These are phyloP conservation scores for Backusella australiensis DNA, from an alignment of 192 early-diverging fungal genomes.

Conservation along the genomic window DNA sequence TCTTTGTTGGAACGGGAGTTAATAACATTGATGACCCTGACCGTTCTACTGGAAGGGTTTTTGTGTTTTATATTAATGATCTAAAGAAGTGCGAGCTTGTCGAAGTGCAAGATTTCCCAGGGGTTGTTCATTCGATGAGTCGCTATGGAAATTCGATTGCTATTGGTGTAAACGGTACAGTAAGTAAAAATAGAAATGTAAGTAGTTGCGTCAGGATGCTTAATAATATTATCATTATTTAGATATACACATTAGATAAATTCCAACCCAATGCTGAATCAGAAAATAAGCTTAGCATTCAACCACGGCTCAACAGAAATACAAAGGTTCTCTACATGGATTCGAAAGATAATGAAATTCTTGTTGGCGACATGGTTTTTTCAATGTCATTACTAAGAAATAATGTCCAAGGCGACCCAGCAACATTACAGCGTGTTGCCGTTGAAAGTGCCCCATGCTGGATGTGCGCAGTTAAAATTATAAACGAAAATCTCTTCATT, in stretches of 20 bases:
- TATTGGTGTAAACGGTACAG: constrained; percentile 65
- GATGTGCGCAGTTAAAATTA: constrained; percentile 60
- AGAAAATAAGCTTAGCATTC: constrained; percentile 26
- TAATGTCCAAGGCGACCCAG: background rate
- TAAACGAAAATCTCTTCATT: constrained; percentile 61
- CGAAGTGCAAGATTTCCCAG: constrained; percentile 45
- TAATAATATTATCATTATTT: background rate
- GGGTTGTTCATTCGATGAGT: constrained; percentile 62
- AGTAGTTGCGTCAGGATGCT: background rate
- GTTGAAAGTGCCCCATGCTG: constrained; percentile 61
- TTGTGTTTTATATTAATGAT: constrained; percentile 57
- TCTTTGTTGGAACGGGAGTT: constrained; percentile 74
- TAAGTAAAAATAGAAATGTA: constrained; percentile 16
- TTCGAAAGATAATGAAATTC: constrained; percentile 61
- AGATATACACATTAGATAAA: constrained; percentile 10
- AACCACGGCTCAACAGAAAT: constrained; percentile 44
- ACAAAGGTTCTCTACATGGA: constrained; percentile 58
- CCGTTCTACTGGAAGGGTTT: constrained; percentile 67
- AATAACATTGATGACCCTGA: constrained; percentile 55
- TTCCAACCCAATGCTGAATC: constrained; percentile 8
- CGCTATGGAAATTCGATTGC: constrained; percentile 63
- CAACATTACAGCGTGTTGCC: constrained; percentile 53
- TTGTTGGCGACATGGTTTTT: constrained; percentile 84
- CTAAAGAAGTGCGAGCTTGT: constrained; percentile 54
- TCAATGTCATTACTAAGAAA: constrained; percentile 64